Base-by-base conservation (phyloP, 768 basidiomycete species). In the Leccinum broughii region DNA sequence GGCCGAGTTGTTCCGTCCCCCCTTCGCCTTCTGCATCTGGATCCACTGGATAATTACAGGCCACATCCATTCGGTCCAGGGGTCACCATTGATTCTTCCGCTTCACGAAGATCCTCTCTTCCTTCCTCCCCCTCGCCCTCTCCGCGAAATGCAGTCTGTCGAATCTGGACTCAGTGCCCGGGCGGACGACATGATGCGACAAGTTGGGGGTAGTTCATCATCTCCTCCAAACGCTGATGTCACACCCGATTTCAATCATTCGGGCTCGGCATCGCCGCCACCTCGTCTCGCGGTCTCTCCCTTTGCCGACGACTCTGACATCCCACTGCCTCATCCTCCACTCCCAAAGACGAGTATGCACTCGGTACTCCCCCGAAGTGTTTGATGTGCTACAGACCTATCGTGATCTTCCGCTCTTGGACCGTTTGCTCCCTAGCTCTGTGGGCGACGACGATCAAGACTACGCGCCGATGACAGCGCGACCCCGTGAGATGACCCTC, bases 311-410 rank as follows among this genome's bases (percentile, higher is more conserved):
- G 71, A 73, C 32, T 66, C 73, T 17, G 64, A 67, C n/a, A 70
- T 28, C 72, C 28, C 64, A 4, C 68, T 60, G 28, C 54, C 57
- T 3, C 71, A 75, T 56, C 68, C 73, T 39, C 74, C 77, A 3
- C 80, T 78, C 14, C 77, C 79, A 0, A 85, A 84, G 66, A 82
- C 8, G 28, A 72, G 78, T 49, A 75, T 83, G 59, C 80, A 83
- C 37, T 85, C 89, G 11, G 20, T 91, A 90, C 67, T 84, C 89
- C 4, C 85, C 85, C 10, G 85, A 88, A 57, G 85, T 91, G 3
- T 93, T 93, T 67, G 90, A 93, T 58, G 86, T 93, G 3, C 73
- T 93, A 15, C 91, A 92, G 72, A 90, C 85, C 6, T 93, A 88
- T 66, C 83, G 86, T 15, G 92, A 91, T 20, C 77, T 92, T 37